Base-by-base conservation (phyloP, 1,284 basidiomycete species). In the Thelephora terrestris region DNA sequence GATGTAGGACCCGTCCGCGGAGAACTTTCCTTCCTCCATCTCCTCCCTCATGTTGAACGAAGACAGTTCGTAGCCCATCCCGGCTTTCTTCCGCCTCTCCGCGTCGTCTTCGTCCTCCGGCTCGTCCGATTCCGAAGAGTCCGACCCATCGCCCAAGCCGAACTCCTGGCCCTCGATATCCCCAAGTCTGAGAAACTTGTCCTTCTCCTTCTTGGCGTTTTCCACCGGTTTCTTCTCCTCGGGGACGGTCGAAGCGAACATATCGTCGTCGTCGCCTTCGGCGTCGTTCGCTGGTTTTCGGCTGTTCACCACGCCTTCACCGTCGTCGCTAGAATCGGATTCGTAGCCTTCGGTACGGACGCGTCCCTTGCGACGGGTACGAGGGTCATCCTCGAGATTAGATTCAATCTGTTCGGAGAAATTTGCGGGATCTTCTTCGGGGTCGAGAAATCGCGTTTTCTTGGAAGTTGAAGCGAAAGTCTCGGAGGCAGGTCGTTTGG, bases 31-130 rank as follows among this genome's bases (percentile, higher is more conserved):
- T 63, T 96, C 37, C 59, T n/a, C 83, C 85, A 99, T 94, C 75
- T 99, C 96, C 56, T 89, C 85, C 56, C 93, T 88, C 96, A 99
- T 98, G 66, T 99, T 97, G 78, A 99, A 99, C 27, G 88, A 87
- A 7, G 35, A 37, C 35, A 37, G 35, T 18, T 37, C 35, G 65
- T 74, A 92, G 1, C 94, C 96, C 93, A 96, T 95, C n/a, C 88
- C 90, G 25, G 75, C 80, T 61, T 89, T 90, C 68, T 78, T 81
- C 61, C 75, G 67, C 58, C 82, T 73, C 61, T 78, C 74, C 18
- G 74, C 76, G 47, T 88, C 89, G 59, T 91, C 88, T 58, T 92
- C 87, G 57, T 89, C 86, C 55, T 80, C 84, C 1, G 78, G 79
- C 50, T 80, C 78, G 91, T 94, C 12, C 98, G 64, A 59, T 94